Percentiles rank a stretch among this genome's conserved stretches.
Conservation (phyloP, 345 rosid species). For the Erysimum cheiranthoides region DNA sequence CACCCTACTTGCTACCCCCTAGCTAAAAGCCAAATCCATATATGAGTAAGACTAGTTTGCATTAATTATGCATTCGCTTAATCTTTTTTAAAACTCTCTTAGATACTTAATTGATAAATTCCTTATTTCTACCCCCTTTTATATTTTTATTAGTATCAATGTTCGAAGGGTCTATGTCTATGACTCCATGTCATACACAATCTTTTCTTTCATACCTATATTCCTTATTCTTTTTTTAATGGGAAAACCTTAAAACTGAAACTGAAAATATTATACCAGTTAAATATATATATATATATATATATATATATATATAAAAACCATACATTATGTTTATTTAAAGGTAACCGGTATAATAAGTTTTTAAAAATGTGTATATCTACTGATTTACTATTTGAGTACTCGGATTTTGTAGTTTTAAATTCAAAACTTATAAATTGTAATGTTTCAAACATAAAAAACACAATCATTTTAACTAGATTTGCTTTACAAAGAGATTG, state of each 20-base stretch:
- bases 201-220: constrained; percentile 1
- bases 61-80: constrained; percentile 3
- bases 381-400: not conserved
- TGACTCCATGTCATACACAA: constrained; percentile 19
- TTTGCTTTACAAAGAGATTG: not conserved
- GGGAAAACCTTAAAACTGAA: not conserved
- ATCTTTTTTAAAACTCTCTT: not conserved
- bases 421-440: too few relatives aligned
- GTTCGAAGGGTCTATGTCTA: constrained; percentile 7
- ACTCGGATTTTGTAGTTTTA: not conserved
- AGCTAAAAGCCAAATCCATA: constrained; percentile 22
- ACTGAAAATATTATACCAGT: not conserved
- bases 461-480: not conserved
- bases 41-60: constrained; percentile 18
- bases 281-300: too few relatives aligned
- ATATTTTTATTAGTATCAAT: not conserved
- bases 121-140: not conserved
- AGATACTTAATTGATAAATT: not conserved
- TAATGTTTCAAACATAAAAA: not conserved
- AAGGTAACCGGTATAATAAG: not conserved
- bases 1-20: constrained; percentile 35
- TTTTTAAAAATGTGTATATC: not conserved
- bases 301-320: not conserved
- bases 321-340: not conserved
- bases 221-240: not conserved